These are phyloP conservation scores for Paramarasmius palmivorus DNA, from an alignment of 1,284 basidiomycete genomes.

Conservation along the genomic window DNA sequence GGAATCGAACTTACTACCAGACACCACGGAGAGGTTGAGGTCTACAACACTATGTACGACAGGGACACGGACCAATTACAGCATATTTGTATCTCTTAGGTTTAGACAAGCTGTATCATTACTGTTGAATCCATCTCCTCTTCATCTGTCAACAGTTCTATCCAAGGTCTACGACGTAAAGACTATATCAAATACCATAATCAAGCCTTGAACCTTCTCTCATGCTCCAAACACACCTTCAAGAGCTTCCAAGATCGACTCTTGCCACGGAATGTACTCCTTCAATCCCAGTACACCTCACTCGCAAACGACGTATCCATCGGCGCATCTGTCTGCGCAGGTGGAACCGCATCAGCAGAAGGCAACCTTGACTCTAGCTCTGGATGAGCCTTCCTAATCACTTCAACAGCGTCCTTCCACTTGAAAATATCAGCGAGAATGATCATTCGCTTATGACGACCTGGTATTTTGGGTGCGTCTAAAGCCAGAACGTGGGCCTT, in stretches of 20 bases:
- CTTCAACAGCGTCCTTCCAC: conserved; percentile 5
- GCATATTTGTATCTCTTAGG: too few relatives aligned
- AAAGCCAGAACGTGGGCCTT: conserved; percentile 8
- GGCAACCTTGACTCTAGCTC: conserved; percentile 10
- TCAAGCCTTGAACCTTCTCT: not conserved
- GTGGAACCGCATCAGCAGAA: not conserved
- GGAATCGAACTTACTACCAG: too few relatives aligned
- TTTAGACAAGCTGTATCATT: too few relatives aligned
- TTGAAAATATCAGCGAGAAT: not conserved
- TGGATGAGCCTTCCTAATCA: conserved; percentile 7
- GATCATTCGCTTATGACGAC: conserved; percentile 12
- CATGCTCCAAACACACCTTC: conserved; percentile 9
- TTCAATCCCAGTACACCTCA: conserved; percentile 11
- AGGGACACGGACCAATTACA: too few relatives aligned
- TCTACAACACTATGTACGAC: too few relatives aligned
- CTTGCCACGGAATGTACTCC: conserved; percentile 9
- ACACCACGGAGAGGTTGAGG: too few relatives aligned
- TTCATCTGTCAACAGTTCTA: too few relatives aligned
- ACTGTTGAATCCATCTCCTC: too few relatives aligned
- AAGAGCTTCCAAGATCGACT: conserved; percentile 8
- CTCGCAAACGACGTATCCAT: conserved; percentile 10
- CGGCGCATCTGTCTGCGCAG: conserved; percentile 8
- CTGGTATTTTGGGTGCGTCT: conserved; percentile 4
- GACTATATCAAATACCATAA: too few relatives aligned
- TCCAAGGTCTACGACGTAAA: too few relatives aligned